Percentiles rank a stretch among this genome's conserved stretches.
Conservation (phyloP, 495 filamentous ascomycete species). For the Tuber microsphaerosporum region DNA sequence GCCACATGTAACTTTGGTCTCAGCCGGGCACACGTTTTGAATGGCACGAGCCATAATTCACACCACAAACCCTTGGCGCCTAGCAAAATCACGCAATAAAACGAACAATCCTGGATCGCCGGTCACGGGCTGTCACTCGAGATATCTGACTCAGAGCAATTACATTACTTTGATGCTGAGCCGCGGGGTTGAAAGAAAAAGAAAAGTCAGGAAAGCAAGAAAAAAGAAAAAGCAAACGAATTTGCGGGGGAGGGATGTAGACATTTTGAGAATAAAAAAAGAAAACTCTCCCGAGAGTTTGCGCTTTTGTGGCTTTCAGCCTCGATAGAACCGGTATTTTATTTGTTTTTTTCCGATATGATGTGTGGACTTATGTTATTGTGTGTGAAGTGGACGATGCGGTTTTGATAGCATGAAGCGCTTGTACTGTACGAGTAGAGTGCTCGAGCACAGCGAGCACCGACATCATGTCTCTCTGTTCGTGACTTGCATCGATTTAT, state of each 20-base stretch:
- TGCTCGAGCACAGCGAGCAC: too few species aligned
- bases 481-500: slow-evolving; percentile 3
- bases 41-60: too few species aligned
- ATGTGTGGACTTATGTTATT: not conserved
- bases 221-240: not conserved
- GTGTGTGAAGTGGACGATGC: not conserved
- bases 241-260: not conserved
- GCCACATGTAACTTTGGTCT: too few species aligned
- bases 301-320: not conserved
- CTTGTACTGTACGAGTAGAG: not conserved
- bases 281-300: not conserved
- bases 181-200: not conserved
- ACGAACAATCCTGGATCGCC: not conserved
- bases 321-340: not conserved
- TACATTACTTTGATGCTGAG: not conserved
- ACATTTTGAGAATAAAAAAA: too few species aligned
- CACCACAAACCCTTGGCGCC: slow-evolving; percentile 4
- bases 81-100: not conserved
- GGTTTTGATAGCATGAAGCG: not conserved
- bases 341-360: not conserved
- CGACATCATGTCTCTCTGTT: not conserved
- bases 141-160: slow-evolving; percentile 2
- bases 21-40: too few species aligned
- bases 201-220: not conserved
- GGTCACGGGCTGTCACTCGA: not conserved